A percentile compares a stretch with the other conserved stretches of the same genome.
Conservation (phyloP, 1,284 basidiomycete species). For the Melanopsichium pennsylvanicum region DNA sequence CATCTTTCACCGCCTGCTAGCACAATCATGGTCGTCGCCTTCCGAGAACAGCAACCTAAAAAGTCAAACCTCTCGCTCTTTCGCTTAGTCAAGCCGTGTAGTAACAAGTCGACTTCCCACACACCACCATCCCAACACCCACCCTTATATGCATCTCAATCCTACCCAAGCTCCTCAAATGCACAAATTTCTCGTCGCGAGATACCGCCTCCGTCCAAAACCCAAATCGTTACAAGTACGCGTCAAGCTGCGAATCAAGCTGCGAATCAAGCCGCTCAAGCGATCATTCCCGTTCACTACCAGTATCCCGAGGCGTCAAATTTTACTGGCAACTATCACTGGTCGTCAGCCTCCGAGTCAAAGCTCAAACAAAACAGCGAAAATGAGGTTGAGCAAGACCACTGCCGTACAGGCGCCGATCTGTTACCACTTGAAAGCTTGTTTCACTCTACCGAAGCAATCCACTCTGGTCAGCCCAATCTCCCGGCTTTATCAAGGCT, state of each 20-base stretch:
- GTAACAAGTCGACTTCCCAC: background rate
- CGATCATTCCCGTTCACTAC: constrained; percentile 3
- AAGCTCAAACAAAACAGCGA: background rate
- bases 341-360: background rate
- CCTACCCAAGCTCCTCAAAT: background rate
- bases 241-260: constrained; percentile 3
- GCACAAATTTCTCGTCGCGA: background rate
- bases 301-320: constrained; percentile 8
- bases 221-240: background rate
- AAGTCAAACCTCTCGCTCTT: constrained; percentile 44
- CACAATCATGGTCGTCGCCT: constrained; percentile 27
- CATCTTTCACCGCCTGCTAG: background rate
- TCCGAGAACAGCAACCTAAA: constrained; percentile 18
- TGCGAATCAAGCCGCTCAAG: background rate
- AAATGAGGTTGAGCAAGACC: background rate
- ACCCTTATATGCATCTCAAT: background rate
- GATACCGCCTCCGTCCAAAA: background rate
- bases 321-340: background rate
- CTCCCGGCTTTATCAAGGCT: constrained; percentile 1
- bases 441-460: background rate
- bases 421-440: constrained; percentile 14
- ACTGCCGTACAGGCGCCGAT: constrained; percentile 9
- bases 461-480: background rate
- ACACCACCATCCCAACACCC: background rate
- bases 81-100: constrained; percentile 26